A percentile compares a stretch with the other conserved stretches of the same genome.
phyloP scores from a whole-genome alignment of 2,329 filamentous ascomycete species.

The Botrytis fragariae region DNA sequence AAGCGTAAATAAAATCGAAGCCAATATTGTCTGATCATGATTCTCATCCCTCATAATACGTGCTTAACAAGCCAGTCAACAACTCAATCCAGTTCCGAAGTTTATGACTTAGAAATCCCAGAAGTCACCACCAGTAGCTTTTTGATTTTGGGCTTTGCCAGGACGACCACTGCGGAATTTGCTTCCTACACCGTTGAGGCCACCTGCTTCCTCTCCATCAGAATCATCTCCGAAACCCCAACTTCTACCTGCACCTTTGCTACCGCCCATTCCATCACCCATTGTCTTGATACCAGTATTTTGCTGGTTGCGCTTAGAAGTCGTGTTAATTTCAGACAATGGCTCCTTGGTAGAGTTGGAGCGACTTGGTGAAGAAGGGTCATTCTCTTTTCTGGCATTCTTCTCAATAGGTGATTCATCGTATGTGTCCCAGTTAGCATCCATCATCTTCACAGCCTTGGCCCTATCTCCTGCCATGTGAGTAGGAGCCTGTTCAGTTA shows the following conservation, averaged over 20 bases:
- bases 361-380: slow-evolving; percentile 8
- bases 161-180: slow-evolving; percentile 32
- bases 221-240: slow-evolving; percentile 58
- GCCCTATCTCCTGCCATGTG: slow-evolving; percentile 57
- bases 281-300: slow-evolving; percentile 32
- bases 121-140: slow-evolving; percentile 39
- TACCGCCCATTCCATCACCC: slow-evolving; percentile 59
- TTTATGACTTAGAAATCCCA: slow-evolving; percentile 39
- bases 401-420: slow-evolving; percentile 51
- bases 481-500: slow-evolving; percentile 43
- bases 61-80: neutral
- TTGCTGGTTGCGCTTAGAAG: slow-evolving; percentile 28
- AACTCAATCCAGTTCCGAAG: neutral
- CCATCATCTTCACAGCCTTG: slow-evolving; percentile 73
- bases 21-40: slow-evolving; percentile 11
- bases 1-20: neutral
- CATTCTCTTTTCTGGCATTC: slow-evolving; percentile 41
- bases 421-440: slow-evolving; percentile 58
- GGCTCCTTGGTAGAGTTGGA: slow-evolving; percentile 1
- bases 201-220: slow-evolving; percentile 43
- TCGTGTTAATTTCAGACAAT: slow-evolving; percentile 22
- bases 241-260: slow-evolving; percentile 40
- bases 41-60: slow-evolving; percentile 17
- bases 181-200: slow-evolving; percentile 24
- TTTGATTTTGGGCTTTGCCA: slow-evolving; percentile 33